These are phyloP conservation scores for Hypoxylon rickii DNA, from an alignment of 495 filamentous ascomycete species.

Conservation along the genomic window DNA sequence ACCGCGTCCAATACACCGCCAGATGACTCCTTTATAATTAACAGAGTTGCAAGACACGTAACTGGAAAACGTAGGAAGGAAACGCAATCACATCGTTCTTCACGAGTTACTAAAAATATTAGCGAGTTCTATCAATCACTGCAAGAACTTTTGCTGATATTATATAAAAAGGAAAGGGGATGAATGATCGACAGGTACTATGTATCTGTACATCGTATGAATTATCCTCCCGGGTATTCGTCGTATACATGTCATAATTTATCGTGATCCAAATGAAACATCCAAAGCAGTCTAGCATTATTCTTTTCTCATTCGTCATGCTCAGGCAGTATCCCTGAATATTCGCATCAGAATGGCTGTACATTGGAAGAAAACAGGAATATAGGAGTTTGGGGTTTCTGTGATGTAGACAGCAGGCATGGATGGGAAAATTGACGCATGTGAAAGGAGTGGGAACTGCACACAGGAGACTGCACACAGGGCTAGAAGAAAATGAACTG, in stretches of 20 bases:
- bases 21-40: no score
- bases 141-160: no score
- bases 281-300: background rate
- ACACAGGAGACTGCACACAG: background rate
- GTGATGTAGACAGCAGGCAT: slow-evolving; percentile 10
- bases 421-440: slow-evolving; percentile 18
- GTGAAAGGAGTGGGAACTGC: background rate
- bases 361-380: slow-evolving; percentile 3
- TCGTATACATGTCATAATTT: background rate
- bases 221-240: slow-evolving; percentile 3
- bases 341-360: slow-evolving; percentile 27
- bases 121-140: slow-evolving; percentile 17
- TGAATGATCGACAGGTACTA: slow-evolving; percentile 2
- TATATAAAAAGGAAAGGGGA: background rate
- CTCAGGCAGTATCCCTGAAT: slow-evolving; percentile 31
- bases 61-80: no score
- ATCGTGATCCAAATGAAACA: background rate
- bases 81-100: slow-evolving; percentile 22
- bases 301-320: background rate
- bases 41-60: no score
- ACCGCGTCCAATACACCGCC: no score
- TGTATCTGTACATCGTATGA: background rate
- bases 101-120: slow-evolving; percentile 26
- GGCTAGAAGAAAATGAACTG: slow-evolving; percentile 8
- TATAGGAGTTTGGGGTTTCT: slow-evolving; percentile 15